Conservation (phyloP, 2,329 filamentous ascomycete species). For the Escovopsis sp. region DNA sequence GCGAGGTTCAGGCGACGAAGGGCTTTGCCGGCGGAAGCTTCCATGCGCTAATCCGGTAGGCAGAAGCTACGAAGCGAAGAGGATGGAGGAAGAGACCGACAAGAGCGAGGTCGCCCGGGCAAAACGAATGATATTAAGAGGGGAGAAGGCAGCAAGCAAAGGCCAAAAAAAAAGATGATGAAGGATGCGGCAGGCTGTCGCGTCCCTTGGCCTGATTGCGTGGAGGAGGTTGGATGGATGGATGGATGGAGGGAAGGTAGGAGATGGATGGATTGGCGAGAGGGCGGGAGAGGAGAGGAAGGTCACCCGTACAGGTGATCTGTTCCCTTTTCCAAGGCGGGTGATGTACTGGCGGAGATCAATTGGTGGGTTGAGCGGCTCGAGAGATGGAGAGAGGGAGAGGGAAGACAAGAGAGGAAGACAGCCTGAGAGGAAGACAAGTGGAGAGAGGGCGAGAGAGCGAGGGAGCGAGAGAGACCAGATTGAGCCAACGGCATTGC, state of each 20-base stretch:
- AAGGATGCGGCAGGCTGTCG: conserved; percentile 8
- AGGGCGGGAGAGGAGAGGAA: conserved; percentile 8
- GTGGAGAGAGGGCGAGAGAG: not conserved
- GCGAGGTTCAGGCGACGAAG: conserved; percentile 10
- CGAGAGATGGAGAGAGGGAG: too few species aligned
- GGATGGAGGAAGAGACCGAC: conserved; percentile 9
- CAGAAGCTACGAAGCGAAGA: conserved; percentile 4
- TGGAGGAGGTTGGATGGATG: conserved; percentile 8
- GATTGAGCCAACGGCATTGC: too few species aligned
- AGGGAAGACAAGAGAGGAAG: too few species aligned
- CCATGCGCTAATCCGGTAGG: conserved; percentile 21
- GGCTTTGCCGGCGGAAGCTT: conserved; percentile 18
- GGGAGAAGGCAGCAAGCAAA: conserved; percentile 2
- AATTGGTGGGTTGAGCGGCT: not conserved
- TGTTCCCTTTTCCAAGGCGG: conserved; percentile 16
- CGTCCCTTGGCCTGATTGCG: conserved; percentile 13
- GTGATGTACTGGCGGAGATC: not conserved
- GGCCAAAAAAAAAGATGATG: conserved; percentile 4
- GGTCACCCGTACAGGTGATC: conserved; percentile 18
- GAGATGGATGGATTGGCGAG: conserved; percentile 3
- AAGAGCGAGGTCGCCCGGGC: not conserved
- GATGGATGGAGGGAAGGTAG: too few species aligned
- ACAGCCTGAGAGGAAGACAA: conserved; percentile 1
- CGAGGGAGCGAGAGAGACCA: too few species aligned
- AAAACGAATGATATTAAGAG: too few species aligned